Evolutionary conservation across 768 basidiomycete species (phyloP), one percentile per base, ranked within the genome.

Genomic region (Rhizopogon roseolus): DNA sequence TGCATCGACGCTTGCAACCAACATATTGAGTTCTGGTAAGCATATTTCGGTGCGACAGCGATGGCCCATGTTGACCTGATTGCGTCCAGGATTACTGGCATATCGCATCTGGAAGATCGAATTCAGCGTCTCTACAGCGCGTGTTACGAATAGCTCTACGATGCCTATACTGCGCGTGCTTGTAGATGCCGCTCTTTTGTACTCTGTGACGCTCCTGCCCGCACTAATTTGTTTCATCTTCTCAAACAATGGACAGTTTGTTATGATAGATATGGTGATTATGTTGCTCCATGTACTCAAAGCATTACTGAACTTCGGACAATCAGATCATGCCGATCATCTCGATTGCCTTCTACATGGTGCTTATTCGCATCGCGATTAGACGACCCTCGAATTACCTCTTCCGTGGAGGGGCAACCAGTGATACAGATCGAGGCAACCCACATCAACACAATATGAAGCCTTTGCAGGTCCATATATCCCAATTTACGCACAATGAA

Each of bases 261-360:
- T 41, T 13, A 29, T 41, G 22, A 40, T 51, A 19, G 50, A 29
- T 38, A 29, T 42, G 50, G 39, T 51, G 27, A 29, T 17, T 45
- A 6, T 1, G 6, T 45, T 29, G 29, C 9, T 8, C 9, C n/a
- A 9, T 45, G 10, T 45, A 11, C 5, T 29, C 6, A 6, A 17
- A 17, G 6, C 22, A 19, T 29, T n/a, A 16, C 44, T 45, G 28
- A 45, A 3, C n/a, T 45, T 13, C 9, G n/a, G 16, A 10, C 6
- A 45, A 29, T 8, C 16, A 54, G 54, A 25, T 54, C 13, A 42
- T 39, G n/a, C 54, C 54, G 16, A 54, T 54, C 49, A 54, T 54
- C 22, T 55, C 54, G 5, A 55, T 55, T 36, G 50, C 54, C 19
- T 55, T 55, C 34, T 55, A 55, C 25, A 55, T 55, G 54, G 50